phyloP scores from a whole-genome alignment of 805 yeast species.

The Wickerhamomyces strasburgensis region DNA sequence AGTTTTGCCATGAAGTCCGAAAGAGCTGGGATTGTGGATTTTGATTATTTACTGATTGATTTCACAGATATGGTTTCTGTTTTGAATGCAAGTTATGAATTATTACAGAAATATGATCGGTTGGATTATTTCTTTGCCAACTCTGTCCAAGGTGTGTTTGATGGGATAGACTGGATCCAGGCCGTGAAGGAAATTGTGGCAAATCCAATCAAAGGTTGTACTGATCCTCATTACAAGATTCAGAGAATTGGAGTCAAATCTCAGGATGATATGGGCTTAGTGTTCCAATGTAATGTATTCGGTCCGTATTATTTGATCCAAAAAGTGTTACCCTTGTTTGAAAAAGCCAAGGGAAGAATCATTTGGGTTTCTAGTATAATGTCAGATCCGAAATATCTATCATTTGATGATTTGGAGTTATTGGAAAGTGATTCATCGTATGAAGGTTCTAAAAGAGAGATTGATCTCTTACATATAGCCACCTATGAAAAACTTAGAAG shows the following conservation, averaged over 20 bases:
- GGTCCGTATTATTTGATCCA: slow-evolving; percentile 87
- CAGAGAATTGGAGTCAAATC: slow-evolving; percentile 77
- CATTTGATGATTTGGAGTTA: slow-evolving; percentile 72
- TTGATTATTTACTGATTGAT: slow-evolving; percentile 86
- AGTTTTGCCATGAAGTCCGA: slow-evolving; percentile 33
- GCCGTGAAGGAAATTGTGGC: slow-evolving; percentile 64
- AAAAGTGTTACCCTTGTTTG: slow-evolving; percentile 51
- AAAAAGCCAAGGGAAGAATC: slow-evolving; percentile 53
- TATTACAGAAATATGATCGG: slow-evolving; percentile 55
- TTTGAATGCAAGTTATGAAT: slow-evolving; percentile 65
- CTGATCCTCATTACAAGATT: slow-evolving; percentile 79
- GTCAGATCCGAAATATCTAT: slow-evolving; percentile 70
- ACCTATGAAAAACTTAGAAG: slow-evolving; percentile 49
- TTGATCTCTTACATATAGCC: slow-evolving; percentile 78
- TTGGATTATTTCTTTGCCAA: slow-evolving; percentile 80
- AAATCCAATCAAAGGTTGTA: slow-evolving; percentile 77
- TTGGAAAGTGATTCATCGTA: slow-evolving; percentile 62
- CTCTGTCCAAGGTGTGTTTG: slow-evolving; percentile 86
- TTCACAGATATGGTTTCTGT: slow-evolving; percentile 87
- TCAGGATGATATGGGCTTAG: slow-evolving; percentile 74
- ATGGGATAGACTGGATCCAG: slow-evolving; percentile 80
- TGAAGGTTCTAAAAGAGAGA: slow-evolving; percentile 86
- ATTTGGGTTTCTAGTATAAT: slow-evolving; percentile 86
- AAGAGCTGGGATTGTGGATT: slow-evolving; percentile 63
- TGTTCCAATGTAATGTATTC: slow-evolving; percentile 94